phyloP scores from a whole-genome alignment of 352 stramenopile genomes.

The Phytophthora foliorum region DNA sequence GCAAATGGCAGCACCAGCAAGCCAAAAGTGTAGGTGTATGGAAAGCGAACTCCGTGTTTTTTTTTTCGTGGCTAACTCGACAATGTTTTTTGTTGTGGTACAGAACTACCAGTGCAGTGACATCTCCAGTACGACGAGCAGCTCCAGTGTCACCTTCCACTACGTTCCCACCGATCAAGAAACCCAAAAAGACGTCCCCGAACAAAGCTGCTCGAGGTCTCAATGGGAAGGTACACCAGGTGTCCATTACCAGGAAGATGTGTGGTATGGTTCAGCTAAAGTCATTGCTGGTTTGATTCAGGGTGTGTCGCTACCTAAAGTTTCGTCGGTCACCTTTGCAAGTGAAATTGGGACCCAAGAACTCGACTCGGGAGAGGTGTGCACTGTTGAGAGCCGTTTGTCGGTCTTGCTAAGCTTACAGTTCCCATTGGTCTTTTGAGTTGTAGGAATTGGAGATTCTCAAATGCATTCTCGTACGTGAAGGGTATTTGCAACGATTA shows the following conservation, averaged over 20 bases:
- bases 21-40: conserved; percentile 23
- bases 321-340: conserved; percentile 48
- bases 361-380: conserved; percentile 70
- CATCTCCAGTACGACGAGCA: conserved; percentile 22
- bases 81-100: neutral
- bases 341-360: conserved; percentile 31
- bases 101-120: neutral
- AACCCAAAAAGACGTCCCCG: conserved; percentile 21
- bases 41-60: neutral
- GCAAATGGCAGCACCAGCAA: conserved; percentile 26
- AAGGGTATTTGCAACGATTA: conserved; percentile 90
- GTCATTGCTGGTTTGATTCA: neutral
- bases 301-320: conserved; percentile 45
- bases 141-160: conserved; percentile 9
- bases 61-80: neutral
- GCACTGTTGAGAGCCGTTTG: neutral
- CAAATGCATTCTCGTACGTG: conserved; percentile 90
- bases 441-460: conserved; percentile 87
- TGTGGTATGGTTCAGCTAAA: neutral
- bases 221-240: conserved; percentile 25
- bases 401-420: neutral
- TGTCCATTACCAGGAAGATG: neutral
- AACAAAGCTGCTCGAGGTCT: conserved; percentile 18
- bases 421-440: neutral
- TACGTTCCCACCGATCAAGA: conserved; percentile 39